phyloP scores from a whole-genome alignment of 805 yeast genomes.

The Sungouiozyma ichnusensis region DNA sequence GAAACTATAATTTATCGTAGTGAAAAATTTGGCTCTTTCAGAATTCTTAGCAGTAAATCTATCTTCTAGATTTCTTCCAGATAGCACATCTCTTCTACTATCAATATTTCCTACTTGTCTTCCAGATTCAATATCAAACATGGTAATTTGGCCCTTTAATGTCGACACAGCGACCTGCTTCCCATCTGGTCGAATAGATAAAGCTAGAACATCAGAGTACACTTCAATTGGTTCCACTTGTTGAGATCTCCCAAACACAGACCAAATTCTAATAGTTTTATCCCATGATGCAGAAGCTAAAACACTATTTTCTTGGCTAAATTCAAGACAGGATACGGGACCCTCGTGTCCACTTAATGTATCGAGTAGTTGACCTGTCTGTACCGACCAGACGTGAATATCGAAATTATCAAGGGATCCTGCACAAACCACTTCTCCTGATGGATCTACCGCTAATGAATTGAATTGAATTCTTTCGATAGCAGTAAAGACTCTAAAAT shows the following conservation, averaged over 20 bases:
- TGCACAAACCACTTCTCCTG: constrained; percentile 94
- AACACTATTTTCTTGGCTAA: constrained; percentile 66
- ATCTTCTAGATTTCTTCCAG: constrained; percentile 77
- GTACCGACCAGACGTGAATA: constrained; percentile 94
- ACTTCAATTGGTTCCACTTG: constrained; percentile 86
- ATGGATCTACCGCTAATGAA: constrained; percentile 87
- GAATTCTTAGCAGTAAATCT: constrained; percentile 73
- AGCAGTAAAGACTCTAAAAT: constrained; percentile 90
- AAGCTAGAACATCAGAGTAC: constrained; percentile 69
- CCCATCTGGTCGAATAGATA: constrained; percentile 88
- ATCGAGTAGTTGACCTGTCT: constrained; percentile 85
- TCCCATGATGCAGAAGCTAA: constrained; percentile 96
- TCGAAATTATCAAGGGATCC: constrained; percentile 86
- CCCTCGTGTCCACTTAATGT: constrained; percentile 90
- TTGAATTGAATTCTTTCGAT: constrained; percentile 80
- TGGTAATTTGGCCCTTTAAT: constrained; percentile 73
- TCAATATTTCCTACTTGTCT: constrained; percentile 77
- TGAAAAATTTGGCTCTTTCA: constrained; percentile 73
- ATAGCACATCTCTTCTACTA: constrained; percentile 73
- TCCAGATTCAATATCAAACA: constrained; percentile 76
- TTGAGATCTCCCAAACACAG: constrained; percentile 76
- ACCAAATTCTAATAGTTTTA: constrained; percentile 88
- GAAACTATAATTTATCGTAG: constrained; percentile 71
- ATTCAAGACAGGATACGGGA: constrained; percentile 79
- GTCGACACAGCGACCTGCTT: constrained; percentile 81